These are phyloP conservation scores for Pseudogymnoascus destructans DNA, from an alignment of 2,329 filamentous ascomycete genomes.

Conservation along the genomic window DNA sequence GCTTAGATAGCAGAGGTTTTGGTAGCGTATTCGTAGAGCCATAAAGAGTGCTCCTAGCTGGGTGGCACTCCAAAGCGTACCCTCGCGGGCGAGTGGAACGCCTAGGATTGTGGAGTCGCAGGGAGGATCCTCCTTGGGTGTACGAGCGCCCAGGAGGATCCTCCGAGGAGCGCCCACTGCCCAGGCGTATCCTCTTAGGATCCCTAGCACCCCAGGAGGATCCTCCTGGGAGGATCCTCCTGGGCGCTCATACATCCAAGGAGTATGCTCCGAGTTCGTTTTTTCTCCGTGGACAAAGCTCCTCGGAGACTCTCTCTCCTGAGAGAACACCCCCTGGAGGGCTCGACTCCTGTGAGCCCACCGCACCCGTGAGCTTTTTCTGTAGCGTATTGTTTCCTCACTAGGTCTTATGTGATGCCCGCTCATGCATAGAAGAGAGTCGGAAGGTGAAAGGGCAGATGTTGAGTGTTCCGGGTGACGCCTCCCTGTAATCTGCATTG, in stretches of 20 bases:
- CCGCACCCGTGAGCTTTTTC: background rate
- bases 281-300: background rate
- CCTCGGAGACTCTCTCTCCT: background rate
- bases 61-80: background rate
- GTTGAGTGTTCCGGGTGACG: too few relatives aligned
- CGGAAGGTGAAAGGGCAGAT: too few relatives aligned
- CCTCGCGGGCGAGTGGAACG: background rate
- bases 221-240: background rate
- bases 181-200: background rate
- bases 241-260: background rate
- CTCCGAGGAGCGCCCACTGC: background rate
- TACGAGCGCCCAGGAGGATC: background rate
- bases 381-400: background rate
- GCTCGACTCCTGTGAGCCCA: background rate
- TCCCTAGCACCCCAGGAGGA: background rate
- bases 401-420: too few relatives aligned
- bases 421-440: too few relatives aligned
- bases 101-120: background rate
- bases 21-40: background rate
- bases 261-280: background rate
- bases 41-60: background rate
- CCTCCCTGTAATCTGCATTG: too few relatives aligned
- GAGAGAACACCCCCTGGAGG: background rate
- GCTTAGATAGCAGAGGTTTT: background rate
- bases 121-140: background rate